Base-by-base conservation (phyloP, 495 filamentous ascomycete species). In the Annulohypoxylon moriforme region DNA sequence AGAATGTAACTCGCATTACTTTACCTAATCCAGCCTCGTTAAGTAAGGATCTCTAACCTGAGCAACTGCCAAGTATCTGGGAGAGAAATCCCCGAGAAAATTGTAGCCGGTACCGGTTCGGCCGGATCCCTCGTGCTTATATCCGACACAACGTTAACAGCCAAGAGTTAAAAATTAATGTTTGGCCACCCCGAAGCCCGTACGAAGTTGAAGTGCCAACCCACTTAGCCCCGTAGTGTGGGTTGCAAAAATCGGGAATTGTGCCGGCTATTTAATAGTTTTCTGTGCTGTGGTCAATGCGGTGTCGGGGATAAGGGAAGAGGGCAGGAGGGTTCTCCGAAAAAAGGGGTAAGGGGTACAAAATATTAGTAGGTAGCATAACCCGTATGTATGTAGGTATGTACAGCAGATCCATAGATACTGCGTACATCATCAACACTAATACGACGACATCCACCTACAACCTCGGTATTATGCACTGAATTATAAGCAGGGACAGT, bases 211-310 rank as follows among this genome's bases (percentile, higher is more conserved):
- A 50, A 2, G 11, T 13, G 22, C 22, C 16, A 25, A 16, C 8
- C 46, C 46, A 50, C 46, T 50, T 50, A 13, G 40, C 46, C 46
- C 46, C 46, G 46, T 25, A 18, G 7, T 50, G 46, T 50, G 20
- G 46, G 22, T 27, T 24, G 20, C 20, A 25, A 50, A 27, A 50
- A 9, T 50, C 22, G 46, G 46, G 46, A 27, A 50, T 50, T 50
- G 24, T 22, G 20, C 20, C 46, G 46, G 46, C 46, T 24, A 22
- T 50, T 50, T 50, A 20, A 1, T 22, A 6, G 18, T 9, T 20
- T 22, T 20, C 16, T 46, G 4, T 22, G 6, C 5, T 49, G 20
- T 49, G 44, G 44, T 13, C 44, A 25, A 22, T 50, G 24, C 46
- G n/a, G 9, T 20, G 40, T 27, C 46, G 46, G 46, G 20, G 46